Percentiles rank a stretch among this genome's conserved stretches.
These are phyloP conservation scores for Acanthochlamys bracteata DNA, from an alignment of 106 monocot species.

Conservation along the genomic window DNA sequence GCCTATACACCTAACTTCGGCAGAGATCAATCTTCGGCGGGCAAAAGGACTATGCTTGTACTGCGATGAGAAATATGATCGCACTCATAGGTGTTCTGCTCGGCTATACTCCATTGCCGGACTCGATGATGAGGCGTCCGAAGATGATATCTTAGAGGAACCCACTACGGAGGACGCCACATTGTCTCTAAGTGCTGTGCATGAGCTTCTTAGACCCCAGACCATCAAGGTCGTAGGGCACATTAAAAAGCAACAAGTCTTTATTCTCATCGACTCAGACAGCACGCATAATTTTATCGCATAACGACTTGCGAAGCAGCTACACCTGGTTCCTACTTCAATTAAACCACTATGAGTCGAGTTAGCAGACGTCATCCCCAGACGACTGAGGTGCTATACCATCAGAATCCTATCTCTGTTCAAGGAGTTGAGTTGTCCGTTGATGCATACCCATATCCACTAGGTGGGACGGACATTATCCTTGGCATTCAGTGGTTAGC, in stretches of 20 bases:
- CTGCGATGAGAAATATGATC: not conserved
- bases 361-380: not conserved
- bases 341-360: not conserved
- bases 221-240: not conserved
- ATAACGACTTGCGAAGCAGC: not conserved
- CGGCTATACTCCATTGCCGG: not conserved
- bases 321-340: not conserved
- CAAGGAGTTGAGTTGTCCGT: not conserved
- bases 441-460: not conserved
- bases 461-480: not conserved
- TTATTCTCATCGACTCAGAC: not conserved
- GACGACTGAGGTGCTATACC: not conserved
- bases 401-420: not conserved
- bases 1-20: not conserved
- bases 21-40: not conserved
- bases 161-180: not conserved
- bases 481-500: not conserved
- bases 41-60: not conserved
- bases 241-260: not conserved
- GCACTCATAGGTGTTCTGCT: not conserved
- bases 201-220: not conserved
- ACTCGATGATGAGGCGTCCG: not conserved
- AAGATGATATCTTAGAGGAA: not conserved
- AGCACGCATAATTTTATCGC: not conserved
- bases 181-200: not conserved